A percentile compares a stretch with the other conserved stretches of the same genome.
Evolutionary conservation across 1,284 basidiomycete genomes (phyloP).

Genomic region (Sanghuangporus sanghuang): DNA sequence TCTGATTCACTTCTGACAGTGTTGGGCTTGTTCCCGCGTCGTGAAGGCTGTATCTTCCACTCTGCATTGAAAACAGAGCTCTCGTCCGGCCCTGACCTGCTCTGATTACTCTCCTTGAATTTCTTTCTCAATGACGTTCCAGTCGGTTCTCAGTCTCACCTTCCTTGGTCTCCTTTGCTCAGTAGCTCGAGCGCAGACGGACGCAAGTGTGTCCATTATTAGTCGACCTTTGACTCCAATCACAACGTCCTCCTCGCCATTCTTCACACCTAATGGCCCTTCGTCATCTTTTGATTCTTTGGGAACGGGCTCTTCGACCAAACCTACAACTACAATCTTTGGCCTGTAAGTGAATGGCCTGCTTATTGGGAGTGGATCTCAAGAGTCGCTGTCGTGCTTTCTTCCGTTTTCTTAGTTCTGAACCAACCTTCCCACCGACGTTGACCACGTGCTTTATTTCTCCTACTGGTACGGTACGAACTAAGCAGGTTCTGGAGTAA

Average conservation of each 20-base stretch:
- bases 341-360: neutral
- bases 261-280: constrained; percentile 4
- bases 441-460: constrained; percentile 10
- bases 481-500: neutral
- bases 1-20: too few relatives aligned
- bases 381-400: neutral
- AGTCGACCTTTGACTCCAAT: too few relatives aligned
- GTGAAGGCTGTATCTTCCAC: neutral
- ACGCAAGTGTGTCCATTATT: neutral
- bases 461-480: constrained; percentile 5
- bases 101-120: neutral
- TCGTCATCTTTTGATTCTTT: constrained; percentile 13
- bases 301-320: neutral
- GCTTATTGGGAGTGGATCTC: neutral
- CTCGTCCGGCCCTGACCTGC: neutral
- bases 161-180: neutral
- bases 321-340: neutral
- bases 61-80: neutral
- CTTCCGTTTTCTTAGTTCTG: neutral
- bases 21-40: neutral
- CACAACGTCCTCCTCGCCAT: neutral
- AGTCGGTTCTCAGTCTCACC: neutral
- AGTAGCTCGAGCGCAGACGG: neutral
- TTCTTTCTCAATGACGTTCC: neutral
- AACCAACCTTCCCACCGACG: constrained; percentile 9